Conservation (phyloP, 169 alveolate genomes). For the Plasmodium cynomolgi region DNA sequence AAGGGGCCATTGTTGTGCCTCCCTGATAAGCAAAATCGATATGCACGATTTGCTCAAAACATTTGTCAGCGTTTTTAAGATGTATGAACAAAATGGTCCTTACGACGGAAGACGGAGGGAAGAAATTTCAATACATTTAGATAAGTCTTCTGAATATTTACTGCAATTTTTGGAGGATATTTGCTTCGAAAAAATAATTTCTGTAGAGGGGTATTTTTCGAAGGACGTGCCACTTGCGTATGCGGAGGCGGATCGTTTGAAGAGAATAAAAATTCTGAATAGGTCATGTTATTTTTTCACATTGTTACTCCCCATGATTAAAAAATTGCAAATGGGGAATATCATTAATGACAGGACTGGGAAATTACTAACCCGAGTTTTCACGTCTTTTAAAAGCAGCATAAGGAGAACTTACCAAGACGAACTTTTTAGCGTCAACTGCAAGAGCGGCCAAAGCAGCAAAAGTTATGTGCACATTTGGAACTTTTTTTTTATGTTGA, state of each 20-base stretch:
- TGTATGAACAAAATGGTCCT: constrained; percentile 16
- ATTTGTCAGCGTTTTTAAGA: constrained; percentile 15
- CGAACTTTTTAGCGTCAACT: not conserved
- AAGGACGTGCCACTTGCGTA: not conserved
- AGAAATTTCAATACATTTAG: constrained; percentile 10
- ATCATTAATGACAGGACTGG: not conserved
- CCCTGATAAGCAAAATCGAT: constrained; percentile 20
- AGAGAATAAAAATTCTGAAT: constrained; percentile 39
- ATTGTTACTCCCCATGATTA: constrained; percentile 10
- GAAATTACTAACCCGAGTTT: not conserved
- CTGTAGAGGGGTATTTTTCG: not conserved
- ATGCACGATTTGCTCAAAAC: constrained; percentile 35
- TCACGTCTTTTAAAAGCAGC: not conserved
- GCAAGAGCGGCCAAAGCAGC: not conserved
- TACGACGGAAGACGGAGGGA: not conserved
- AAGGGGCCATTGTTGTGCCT: not conserved
- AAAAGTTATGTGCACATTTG: constrained; percentile 11
- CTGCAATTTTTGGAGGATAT: constrained; percentile 29
- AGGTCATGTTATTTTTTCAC: constrained; percentile 27
- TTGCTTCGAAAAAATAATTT: constrained; percentile 18
- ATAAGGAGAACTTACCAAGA: constrained; percentile 26
- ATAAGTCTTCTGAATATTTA: not conserved
- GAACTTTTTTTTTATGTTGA: not conserved
- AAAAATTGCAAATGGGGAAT: constrained; percentile 7
- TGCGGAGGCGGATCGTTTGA: not conserved